Evolutionary conservation across 2,329 filamentous ascomycete species (phyloP).

Genomic region (Fusarium mexicanum): DNA sequence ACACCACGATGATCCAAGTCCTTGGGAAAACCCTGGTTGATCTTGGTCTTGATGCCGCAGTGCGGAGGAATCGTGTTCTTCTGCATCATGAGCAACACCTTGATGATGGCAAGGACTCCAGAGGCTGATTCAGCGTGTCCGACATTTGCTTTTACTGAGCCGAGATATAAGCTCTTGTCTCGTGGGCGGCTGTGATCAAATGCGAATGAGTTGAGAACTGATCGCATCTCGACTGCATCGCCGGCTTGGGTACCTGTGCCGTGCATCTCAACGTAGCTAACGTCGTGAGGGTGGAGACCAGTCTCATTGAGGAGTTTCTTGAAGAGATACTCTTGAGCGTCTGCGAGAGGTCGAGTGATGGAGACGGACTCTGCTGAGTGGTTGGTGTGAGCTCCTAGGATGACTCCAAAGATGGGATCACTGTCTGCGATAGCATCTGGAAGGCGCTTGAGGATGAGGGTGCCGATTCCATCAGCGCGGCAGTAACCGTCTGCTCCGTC

Average conservation of each 20-base stretch:
- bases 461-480: constrained; percentile 79
- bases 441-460: constrained; percentile 77
- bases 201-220: constrained; percentile 69
- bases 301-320: constrained; percentile 75
- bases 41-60: constrained; percentile 38
- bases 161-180: constrained; percentile 65
- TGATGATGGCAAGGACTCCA: neutral
- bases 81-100: neutral
- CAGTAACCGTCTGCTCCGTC: constrained; percentile 85
- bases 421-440: constrained; percentile 33
- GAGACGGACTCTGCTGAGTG: constrained; percentile 34
- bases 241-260: constrained; percentile 90
- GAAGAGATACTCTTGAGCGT: constrained; percentile 66
- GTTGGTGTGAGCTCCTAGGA: constrained; percentile 35
- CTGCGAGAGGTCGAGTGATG: constrained; percentile 68
- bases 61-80: neutral
- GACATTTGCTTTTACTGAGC: constrained; percentile 72
- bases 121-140: constrained; percentile 59
- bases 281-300: constrained; percentile 78
- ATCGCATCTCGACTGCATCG: constrained; percentile 84
- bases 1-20: neutral
- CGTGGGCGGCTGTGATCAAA: constrained; percentile 57
- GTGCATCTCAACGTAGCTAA: constrained; percentile 90
- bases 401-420: constrained; percentile 37
- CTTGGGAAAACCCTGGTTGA: neutral